Percentiles rank a stretch among this genome's conserved stretches.
These are phyloP conservation scores for Arctium lappa DNA, from an alignment of 129 eudicot genomes.

Conservation along the genomic window DNA sequence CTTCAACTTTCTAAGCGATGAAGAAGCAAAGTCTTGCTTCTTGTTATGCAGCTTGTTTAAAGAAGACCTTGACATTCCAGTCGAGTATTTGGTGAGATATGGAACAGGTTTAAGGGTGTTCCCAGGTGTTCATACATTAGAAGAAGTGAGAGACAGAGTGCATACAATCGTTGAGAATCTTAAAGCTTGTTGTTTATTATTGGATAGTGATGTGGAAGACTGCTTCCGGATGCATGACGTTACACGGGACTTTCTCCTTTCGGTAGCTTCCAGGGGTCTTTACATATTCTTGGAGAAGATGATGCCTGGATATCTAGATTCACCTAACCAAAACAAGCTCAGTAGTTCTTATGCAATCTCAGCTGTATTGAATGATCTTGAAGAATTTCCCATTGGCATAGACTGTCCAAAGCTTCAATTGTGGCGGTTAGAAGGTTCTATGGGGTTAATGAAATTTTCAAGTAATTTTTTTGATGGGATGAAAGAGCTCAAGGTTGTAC, in stretches of 20 bases:
- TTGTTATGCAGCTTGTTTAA: conserved; percentile 46
- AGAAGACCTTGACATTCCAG: conserved; percentile 39
- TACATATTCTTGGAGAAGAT: conserved; percentile 27
- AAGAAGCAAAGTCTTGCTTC: conserved; percentile 36
- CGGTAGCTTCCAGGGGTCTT: conserved; percentile 33
- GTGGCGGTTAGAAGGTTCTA: conserved; percentile 30
- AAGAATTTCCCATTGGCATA: conserved; percentile 28
- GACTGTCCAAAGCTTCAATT: conserved; percentile 41
- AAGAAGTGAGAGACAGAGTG: conserved; percentile 42
- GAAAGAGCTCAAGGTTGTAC: conserved; percentile 43
- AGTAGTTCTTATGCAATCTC: conserved; percentile 35
- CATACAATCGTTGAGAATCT: conserved; percentile 31
- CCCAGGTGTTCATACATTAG: conserved; percentile 33
- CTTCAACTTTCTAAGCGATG: conserved; percentile 34
- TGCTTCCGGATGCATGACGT: conserved; percentile 52
- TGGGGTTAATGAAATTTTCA: conserved; percentile 15
- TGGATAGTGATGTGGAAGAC: conserved; percentile 35
- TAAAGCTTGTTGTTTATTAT: conserved; percentile 38
- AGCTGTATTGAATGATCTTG: conserved; percentile 23
- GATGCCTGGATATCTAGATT: conserved; percentile 20
- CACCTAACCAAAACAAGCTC: conserved; percentile 18
- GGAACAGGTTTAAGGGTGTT: conserved; percentile 46
- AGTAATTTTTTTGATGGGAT: conserved; percentile 36
- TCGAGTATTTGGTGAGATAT: conserved; percentile 42
- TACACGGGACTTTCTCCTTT: conserved; percentile 46